Evolutionary conservation across 768 basidiomycete genomes (phyloP), one percentile per base, ranked within the genome.

Genomic region (Brasilioporus rufonigricans): DNA sequence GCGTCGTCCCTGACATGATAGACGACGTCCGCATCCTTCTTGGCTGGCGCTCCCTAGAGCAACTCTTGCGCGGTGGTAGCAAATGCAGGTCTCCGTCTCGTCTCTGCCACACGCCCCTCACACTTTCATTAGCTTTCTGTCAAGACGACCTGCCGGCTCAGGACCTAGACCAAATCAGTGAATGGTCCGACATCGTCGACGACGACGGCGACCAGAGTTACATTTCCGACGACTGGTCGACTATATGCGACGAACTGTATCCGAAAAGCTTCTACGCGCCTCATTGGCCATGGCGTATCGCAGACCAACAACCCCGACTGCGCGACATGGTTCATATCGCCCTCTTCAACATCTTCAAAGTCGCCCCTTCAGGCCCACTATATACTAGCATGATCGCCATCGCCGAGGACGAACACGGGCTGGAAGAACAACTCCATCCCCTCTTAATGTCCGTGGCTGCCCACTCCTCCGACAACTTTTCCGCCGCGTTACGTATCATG

Each of bases 401-500:
- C 57, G 72, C 76, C 18, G 53, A 62, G 16, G 68, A 77, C 26
- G 53, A 67, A 5, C 65, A 70, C 2, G 62, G 62, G 16, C 67
- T 73, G 10, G 71, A 76, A n/a, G 57, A 64, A 10, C 59, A 70
- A 31, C 66, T 82, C 1, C 61, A 73, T 10, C 49, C 65, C 0
- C 63, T 74, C 31, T 57, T 81, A 0, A 52, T 67, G 49, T 64
- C 73, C 1, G 71, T 78, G 14, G 84, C 84, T 0, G 73, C 77
- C 12, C 66, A 71, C 53, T 77, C 79, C 8, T 73, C 81, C 0
- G 82, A 85, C 19, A 78, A 79, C 14, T 72, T 84, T 31, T 76
- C 74, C 2, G 78, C 79, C 0, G 82, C 85, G 0, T 74, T 89
- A 12, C 77, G 79, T 4, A 82, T 87, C 54, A 66, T 80, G 61